phyloP scores from a whole-genome alignment of 129 eudicot species.

The Escallonia herrerae region DNA sequence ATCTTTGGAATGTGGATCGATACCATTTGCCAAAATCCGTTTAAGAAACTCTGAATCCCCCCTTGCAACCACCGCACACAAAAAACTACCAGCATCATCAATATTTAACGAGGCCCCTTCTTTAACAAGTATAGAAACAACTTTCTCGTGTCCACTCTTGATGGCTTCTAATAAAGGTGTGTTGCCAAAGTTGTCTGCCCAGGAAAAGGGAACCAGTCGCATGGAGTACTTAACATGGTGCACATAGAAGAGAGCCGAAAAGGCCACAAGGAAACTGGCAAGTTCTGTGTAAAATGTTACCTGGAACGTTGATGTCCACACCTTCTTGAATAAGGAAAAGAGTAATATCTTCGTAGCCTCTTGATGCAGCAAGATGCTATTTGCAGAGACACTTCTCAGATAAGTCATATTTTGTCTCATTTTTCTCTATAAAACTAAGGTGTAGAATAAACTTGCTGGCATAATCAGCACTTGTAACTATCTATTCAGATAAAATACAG shows the following conservation, averaged over 20 bases:
- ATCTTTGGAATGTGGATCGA: conserved; percentile 78
- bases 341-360: conserved; percentile 66
- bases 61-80: conserved; percentile 63
- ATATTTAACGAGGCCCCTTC: conserved; percentile 64
- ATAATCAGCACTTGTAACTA: no score
- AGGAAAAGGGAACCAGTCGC: neutral
- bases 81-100: conserved; percentile 63
- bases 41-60: conserved; percentile 68
- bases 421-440: no score
- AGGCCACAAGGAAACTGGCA: neutral
- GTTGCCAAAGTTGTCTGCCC: conserved; percentile 75
- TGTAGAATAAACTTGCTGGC: no score
- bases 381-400: conserved; percentile 12
- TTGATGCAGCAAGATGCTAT: conserved; percentile 96
- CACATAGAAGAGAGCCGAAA: neutral
- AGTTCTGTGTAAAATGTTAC: conserved; percentile 13
- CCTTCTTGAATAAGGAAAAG: conserved; percentile 76
- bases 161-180: conserved; percentile 86
- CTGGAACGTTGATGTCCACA: conserved; percentile 53
- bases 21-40: conserved; percentile 56
- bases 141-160: conserved; percentile 66
- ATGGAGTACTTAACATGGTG: neutral
- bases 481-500: no score
- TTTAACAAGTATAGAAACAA: conserved; percentile 61
- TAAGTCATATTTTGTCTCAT: neutral